Evolutionary conservation across 2,329 filamentous ascomycete genomes (phyloP), one percentile per base, ranked within the genome.

Genomic region (Dactylellina sp.): DNA sequence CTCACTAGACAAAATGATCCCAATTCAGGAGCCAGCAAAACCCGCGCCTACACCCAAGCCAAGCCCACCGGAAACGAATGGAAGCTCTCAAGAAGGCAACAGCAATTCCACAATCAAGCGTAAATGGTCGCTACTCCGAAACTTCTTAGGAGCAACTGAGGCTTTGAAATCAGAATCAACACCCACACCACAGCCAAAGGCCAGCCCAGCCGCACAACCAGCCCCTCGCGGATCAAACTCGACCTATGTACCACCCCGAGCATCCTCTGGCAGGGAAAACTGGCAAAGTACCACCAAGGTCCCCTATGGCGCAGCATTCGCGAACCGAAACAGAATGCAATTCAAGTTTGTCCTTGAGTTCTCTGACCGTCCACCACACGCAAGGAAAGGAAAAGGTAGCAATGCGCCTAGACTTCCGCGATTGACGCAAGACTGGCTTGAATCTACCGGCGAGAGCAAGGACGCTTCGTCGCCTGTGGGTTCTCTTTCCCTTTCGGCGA

Each of bases 341-440:
- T 90, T 90, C 82, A 88, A 87, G 71, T 90, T 90, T 79, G 89
- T 87, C 0, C 82, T 90, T n/a, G 88, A 90, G 79, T 89, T 85
- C 84, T 83, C 86, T 53, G 85, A 87, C 66, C 84, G 85, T 78
- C 80, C 85, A 79, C 79, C 84, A 77, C 80, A 82, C 79, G 72
- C 85, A 77, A 80, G 82, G 80, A 80, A 85, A 80, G 80, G 87
- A 56, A 75, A 76, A 18, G 71, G 61, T n/a, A 75, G 93, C 18
- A 84, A 84, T 20, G 85, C 88, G 3, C 91, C 91, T 0, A 85
- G 89, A 11, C 84, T 95, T 2, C 91, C 91, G 0, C 84, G 84
- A 1, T 86, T 89, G 0, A 91, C 91, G 0, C 91, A 94, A 77
- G 83, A 85, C 11, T 86, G 87, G 66, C 82, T 93, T 20, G 83